Base-by-base conservation (phyloP, 1,284 basidiomycete species). In the Coniferiporia sulphurascens region DNA sequence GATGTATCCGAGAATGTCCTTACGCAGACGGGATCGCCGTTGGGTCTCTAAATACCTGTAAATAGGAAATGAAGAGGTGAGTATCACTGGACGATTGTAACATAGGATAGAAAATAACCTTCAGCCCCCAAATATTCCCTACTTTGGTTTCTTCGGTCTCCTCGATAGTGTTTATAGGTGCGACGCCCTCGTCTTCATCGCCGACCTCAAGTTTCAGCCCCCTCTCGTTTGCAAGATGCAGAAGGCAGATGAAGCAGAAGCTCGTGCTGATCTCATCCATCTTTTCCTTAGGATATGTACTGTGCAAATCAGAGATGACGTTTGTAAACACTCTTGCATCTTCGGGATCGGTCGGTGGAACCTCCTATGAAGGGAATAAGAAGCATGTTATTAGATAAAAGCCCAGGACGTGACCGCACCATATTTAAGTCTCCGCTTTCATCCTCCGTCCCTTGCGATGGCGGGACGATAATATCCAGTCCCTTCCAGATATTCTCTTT, bases 401-500 rank as follows among this genome's bases (percentile, higher is more conserved):
- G 7, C 3, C 21, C 21, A 13, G 3, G 21, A 36, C n/a, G 17
- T 35, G 32, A 38, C 65, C 76, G 36, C 49, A 88, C 86, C 87
- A 89, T 89, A 44, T 35, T 21, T 17, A 49, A 44, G 15, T 72
- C 71, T 35, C 69, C 72, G 44, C 74, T 77, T 21, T 79, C 78
- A 12, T 79, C 77, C 10, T 75, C 70, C 3, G 74, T 75, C 1
- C 74, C 73, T 43, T 70, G 72, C 50, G 74, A 72, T 35, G 72
- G 71, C 13, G 73, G 73, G 49, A 79, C 64, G 19, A 86, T 76
- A 58, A 91, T 91, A 66, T 90, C 87, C 43, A 98, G 75, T 5
- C 91, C 91, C 69, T 84, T 89, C 96, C 96, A 99, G 59, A 99
- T 98, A 68, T 95, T 97, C 63, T 99, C 97, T 76, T 99, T 99